Conservation (phyloP, 768 basidiomycete species). For the Auriscalpium vulgare region DNA sequence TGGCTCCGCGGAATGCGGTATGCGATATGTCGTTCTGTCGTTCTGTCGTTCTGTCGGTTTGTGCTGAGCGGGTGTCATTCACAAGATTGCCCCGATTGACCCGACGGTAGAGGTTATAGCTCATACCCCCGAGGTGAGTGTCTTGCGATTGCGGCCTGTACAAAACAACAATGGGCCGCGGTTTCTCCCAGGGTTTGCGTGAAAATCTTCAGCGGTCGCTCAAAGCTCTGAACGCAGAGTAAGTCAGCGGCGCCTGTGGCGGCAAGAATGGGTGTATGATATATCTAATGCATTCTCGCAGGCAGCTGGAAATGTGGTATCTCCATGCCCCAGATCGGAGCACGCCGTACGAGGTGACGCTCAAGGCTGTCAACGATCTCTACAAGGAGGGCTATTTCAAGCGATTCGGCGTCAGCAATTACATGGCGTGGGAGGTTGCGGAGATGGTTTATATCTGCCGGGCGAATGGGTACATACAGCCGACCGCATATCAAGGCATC, state of each 20-base stretch:
- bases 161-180: no score
- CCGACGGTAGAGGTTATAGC: slow-evolving; percentile 5
- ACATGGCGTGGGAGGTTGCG: slow-evolving; percentile 37
- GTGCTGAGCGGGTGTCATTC: not conserved
- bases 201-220: slow-evolving; percentile 26
- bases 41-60: not conserved
- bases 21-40: not conserved
- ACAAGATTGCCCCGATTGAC: not conserved
- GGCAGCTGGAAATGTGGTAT: slow-evolving; percentile 37
- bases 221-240: slow-evolving; percentile 43
- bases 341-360: slow-evolving; percentile 38
- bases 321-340: slow-evolving; percentile 38
- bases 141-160: not conserved
- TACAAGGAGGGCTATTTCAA: slow-evolving; percentile 47
- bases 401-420: slow-evolving; percentile 38
- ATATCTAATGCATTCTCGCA: not conserved
- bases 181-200: slow-evolving; percentile 24
- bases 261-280: no score
- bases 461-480: slow-evolving; percentile 22
- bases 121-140: slow-evolving; percentile 19
- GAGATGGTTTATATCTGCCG: slow-evolving; percentile 29
- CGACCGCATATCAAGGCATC: slow-evolving; percentile 19
- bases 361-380: slow-evolving; percentile 38
- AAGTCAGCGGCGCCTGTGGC: slow-evolving; percentile 5
- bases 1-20: slow-evolving; percentile 32